Percentiles rank a stretch among this genome's conserved stretches.
Conservation (phyloP, 2,329 filamentous ascomycete species). For the Allantophomopsis lycopodina region DNA sequence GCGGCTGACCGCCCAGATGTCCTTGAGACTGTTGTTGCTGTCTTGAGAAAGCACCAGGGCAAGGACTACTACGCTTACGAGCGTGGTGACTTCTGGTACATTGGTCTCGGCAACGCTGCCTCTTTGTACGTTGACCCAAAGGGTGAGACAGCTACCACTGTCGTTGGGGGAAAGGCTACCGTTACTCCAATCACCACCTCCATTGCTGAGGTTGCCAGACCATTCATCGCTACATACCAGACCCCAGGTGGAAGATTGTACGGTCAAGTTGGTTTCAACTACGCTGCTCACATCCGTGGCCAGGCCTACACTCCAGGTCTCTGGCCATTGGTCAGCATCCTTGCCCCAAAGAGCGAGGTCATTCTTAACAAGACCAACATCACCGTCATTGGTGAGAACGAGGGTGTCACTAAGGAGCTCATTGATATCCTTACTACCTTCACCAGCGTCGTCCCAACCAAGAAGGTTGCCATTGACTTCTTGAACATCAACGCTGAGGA, state of each 20-base stretch:
- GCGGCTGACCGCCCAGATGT: background rate
- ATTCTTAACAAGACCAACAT: background rate
- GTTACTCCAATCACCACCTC: background rate
- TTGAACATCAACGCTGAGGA: too few relatives aligned
- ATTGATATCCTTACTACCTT: too few relatives aligned
- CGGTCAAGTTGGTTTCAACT: slow-evolving; percentile 6
- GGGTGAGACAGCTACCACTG: background rate
- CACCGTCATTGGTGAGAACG: too few relatives aligned
- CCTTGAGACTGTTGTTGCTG: slow-evolving; percentile 1
- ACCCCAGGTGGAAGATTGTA: slow-evolving; percentile 1
- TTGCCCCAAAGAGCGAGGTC: slow-evolving; percentile 2
- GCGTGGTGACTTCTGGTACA: slow-evolving; percentile 4
- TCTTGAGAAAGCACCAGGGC: background rate
- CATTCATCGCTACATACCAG: background rate
- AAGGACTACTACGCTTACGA: slow-evolving; percentile 6
- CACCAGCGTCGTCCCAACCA: too few relatives aligned
- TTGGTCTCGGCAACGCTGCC: slow-evolving; percentile 4
- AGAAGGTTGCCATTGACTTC: too few relatives aligned
- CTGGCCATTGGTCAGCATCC: slow-evolving; percentile 5
- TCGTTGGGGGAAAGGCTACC: too few relatives aligned
- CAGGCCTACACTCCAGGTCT: slow-evolving; percentile 3
- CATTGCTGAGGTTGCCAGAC: slow-evolving; percentile 1
- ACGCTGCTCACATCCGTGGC: slow-evolving; percentile 5
- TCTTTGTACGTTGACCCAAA: slow-evolving; percentile 2
- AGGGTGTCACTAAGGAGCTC: too few relatives aligned